Conservation (phyloP, 805 yeast species). For the Kazachstania kunashirensis region DNA sequence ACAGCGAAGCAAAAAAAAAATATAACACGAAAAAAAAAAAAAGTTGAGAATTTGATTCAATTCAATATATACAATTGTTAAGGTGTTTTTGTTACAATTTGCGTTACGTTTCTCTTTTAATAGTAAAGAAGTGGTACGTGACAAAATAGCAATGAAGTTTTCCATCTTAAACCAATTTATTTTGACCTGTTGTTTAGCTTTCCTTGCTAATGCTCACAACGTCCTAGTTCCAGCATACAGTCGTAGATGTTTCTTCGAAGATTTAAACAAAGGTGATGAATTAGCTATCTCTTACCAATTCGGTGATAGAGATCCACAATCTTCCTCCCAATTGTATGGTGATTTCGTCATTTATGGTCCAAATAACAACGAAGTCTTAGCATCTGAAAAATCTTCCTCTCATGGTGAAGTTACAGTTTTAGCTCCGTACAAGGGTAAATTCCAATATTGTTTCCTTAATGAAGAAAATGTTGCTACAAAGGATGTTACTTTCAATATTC, state of each 20-base stretch:
- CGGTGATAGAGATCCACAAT: conserved; percentile 74
- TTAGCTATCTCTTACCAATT: conserved; percentile 85
- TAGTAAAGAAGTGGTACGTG: too few relatives aligned
- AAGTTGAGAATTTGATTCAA: too few relatives aligned
- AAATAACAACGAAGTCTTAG: conserved; percentile 35
- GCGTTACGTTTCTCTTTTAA: too few relatives aligned
- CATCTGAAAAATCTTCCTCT: conserved; percentile 45
- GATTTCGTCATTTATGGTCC: conserved; percentile 56
- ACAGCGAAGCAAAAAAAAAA: not conserved
- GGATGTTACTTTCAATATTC: conserved; percentile 92
- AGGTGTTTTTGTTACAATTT: too few relatives aligned
- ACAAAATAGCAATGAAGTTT: conserved; percentile 5
- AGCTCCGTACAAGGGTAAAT: conserved; percentile 63
- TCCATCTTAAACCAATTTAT: conserved; percentile 5
- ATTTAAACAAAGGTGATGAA: conserved; percentile 72
- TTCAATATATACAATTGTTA: too few relatives aligned
- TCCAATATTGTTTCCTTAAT: conserved; percentile 84
- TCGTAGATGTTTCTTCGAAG: conserved; percentile 80
- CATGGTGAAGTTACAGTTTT: conserved; percentile 72
- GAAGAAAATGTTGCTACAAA: conserved; percentile 66
- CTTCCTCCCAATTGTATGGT: conserved; percentile 52
- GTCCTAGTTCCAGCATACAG: conserved; percentile 76
- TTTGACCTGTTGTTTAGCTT: conserved; percentile 5
- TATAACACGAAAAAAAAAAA: not conserved
- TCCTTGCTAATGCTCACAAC: conserved; percentile 51